phyloP scores from a whole-genome alignment of 2,329 filamentous ascomycete species.

The Volutella citrinella region DNA sequence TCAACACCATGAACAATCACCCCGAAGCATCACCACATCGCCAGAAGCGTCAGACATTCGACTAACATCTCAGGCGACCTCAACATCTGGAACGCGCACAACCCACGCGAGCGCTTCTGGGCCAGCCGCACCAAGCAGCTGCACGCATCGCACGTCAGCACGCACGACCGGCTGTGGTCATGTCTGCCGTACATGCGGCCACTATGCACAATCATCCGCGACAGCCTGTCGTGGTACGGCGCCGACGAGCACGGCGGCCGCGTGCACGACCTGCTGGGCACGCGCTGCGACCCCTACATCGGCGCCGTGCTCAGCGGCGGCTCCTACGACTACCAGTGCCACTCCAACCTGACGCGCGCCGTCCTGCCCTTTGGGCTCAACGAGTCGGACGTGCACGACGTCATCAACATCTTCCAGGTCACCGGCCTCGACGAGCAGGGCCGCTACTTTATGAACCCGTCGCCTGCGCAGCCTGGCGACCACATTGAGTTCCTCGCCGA shows the following conservation, averaged over 20 bases:
- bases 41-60: neutral
- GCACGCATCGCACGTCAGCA: constrained; percentile 70
- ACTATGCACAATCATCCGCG: constrained; percentile 65
- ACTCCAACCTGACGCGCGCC: constrained; percentile 75
- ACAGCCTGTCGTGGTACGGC: constrained; percentile 63
- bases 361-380: constrained; percentile 65
- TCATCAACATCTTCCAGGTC: constrained; percentile 83
- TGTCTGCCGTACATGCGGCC: constrained; percentile 74
- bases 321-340: constrained; percentile 78
- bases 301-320: constrained; percentile 69
- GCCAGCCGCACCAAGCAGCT: constrained; percentile 75
- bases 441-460: constrained; percentile 72
- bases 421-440: constrained; percentile 71
- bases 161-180: constrained; percentile 74
- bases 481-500: constrained; percentile 79
- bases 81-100: constrained; percentile 76
- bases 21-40: neutral
- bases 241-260: constrained; percentile 61
- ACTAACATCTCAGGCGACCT: constrained; percentile 56
- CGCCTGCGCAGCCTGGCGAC: constrained; percentile 52
- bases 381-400: constrained; percentile 78
- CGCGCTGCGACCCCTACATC: constrained; percentile 82
- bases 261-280: constrained; percentile 78
- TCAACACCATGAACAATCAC: constrained; percentile 11
- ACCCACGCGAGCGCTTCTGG: constrained; percentile 81